Evolutionary conservation across 768 basidiomycete genomes (phyloP), one percentile per base, ranked within the genome.

Genomic region (Suillus brevipes): DNA sequence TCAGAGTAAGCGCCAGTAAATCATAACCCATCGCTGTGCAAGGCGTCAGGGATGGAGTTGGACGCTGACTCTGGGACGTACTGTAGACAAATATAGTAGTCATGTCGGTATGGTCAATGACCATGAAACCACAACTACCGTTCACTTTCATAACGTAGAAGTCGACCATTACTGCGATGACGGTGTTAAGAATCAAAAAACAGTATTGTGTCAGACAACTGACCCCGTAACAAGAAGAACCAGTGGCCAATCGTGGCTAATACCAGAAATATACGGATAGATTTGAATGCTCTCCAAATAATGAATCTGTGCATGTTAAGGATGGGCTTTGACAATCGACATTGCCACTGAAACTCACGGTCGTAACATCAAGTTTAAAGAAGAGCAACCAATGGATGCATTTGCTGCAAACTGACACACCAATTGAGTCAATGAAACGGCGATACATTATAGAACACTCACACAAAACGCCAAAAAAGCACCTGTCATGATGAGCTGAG

Each of bases 11-110:
- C 6, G 25, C 40, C 18, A 59, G 38, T 3, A 59, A 42, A 31
- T 59, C 58, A 59, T 59, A 59, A 59, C 25, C 20, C 58, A 59
- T 59, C 20, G 58, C 58, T 59, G 40, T 12, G 58, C 18, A 31
- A 59, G 42, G 18, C 18, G 18, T 59, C 28, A 59, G 40, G 10
- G 25, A 4, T 42, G 10, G 12, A 40, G 23, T n/a, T 2, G 10
- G 12, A 28, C 10, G 20, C 25, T 13, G 6, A 8, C 12, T 7
- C 3, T 13, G 12, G 28, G 12, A 42, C 58, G 25, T 20, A 59
- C 58, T 59, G 58, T 59, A 59, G 58, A 59, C 28, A 28, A 59
- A 59, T 20, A 59, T 1, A 20, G 25, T 2, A 40, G 28, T 59
- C 25, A 59, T 59, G 7, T 40, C 6, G 20, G 1, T 31, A 42